Conservation (phyloP, 202 grass and related monocot species). For the Digitaria exilis region DNA sequence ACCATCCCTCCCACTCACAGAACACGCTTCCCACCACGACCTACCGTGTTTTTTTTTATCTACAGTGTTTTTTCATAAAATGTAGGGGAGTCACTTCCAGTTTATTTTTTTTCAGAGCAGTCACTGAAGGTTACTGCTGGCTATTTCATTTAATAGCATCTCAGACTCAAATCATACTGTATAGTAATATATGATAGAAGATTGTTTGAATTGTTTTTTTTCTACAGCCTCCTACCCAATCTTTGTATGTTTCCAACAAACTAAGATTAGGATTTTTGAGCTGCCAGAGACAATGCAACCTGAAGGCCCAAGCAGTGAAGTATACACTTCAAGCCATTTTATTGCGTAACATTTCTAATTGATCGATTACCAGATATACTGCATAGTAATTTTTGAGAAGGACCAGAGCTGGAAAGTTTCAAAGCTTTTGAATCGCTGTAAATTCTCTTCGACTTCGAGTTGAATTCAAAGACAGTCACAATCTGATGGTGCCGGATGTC, state of each 20-base stretch:
- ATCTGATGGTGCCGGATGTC: neutral
- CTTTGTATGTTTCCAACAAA: neutral
- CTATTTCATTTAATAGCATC: neutral
- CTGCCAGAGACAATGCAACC: neutral
- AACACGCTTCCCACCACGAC: no score
- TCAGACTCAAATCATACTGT: neutral
- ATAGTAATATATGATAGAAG: neutral
- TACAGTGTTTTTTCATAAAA: no score
- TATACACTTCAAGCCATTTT: neutral
- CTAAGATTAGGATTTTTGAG: neutral
- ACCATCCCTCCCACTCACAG: no score
- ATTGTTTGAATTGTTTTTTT: neutral
- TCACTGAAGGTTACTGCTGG: neutral
- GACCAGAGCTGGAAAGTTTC: neutral
- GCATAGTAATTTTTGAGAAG: neutral
- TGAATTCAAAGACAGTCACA: no score
- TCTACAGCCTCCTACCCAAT: neutral
- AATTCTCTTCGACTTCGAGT: neutral
- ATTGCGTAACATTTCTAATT: neutral
- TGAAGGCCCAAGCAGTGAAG: neutral
- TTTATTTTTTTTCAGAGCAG: neutral
- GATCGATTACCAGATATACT: neutral
- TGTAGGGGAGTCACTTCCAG: neutral
- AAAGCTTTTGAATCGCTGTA: neutral
- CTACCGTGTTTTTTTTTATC: no score